Evolutionary conservation across 1,284 basidiomycete species (phyloP).

Genomic region (Ustilago tritici): DNA sequence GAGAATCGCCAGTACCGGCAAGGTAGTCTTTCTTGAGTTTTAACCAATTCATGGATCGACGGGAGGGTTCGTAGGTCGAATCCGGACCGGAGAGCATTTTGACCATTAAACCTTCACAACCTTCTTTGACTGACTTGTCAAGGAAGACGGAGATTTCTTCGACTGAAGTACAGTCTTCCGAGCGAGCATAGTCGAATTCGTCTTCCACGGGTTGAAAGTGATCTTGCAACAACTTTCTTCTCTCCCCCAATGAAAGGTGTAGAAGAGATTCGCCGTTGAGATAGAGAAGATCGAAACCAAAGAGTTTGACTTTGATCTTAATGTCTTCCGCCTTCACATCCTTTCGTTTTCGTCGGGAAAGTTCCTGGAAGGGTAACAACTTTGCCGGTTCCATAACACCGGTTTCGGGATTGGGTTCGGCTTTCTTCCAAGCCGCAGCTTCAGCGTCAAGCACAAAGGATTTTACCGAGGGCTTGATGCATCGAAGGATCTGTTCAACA

Average conservation of each 20-base stretch:
- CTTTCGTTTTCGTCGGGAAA: conserved; percentile 93
- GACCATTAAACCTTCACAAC: conserved; percentile 97
- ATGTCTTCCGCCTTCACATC: conserved; percentile 97
- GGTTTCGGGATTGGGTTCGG: conserved; percentile 66
- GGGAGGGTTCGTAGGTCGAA: conserved; percentile 93
- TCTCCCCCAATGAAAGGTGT: conserved; percentile 65
- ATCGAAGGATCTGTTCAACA: conserved; percentile 88
- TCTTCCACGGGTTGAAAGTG: conserved; percentile 86
- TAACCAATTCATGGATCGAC: conserved; percentile 96
- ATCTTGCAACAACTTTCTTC: conserved; percentile 80
- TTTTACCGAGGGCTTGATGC: conserved; percentile 75
- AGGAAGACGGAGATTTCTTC: conserved; percentile 96
- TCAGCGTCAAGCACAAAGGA: conserved; percentile 96
- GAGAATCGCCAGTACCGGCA: conserved; percentile 94
- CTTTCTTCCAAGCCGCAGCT: conserved; percentile 91
- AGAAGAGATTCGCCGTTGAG: conserved; percentile 80
- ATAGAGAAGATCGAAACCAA: conserved; percentile 93
- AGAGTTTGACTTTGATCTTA: conserved; percentile 92
- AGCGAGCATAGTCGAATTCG: conserved; percentile 93
- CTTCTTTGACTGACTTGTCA: conserved; percentile 95
- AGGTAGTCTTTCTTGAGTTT: conserved; percentile 76
- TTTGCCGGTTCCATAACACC: conserved; percentile 70
- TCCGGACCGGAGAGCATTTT: conserved; percentile 94
- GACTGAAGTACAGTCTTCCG: conserved; percentile 86
- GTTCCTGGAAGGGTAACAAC: conserved; percentile 96